Conservation (phyloP, 2,329 filamentous ascomycete genomes). For the Aspergillus calidoustus region DNA sequence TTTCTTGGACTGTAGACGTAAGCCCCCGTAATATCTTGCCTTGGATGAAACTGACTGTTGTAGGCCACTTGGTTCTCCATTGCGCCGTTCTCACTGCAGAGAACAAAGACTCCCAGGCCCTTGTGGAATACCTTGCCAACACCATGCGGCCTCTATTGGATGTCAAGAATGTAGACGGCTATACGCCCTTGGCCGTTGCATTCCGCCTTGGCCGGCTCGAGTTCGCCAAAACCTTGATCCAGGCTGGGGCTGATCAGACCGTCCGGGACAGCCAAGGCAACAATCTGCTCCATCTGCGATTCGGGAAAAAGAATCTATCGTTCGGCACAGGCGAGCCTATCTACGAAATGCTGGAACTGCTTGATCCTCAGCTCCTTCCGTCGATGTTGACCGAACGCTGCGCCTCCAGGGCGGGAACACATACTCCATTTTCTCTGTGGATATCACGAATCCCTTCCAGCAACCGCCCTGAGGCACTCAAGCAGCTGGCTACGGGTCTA, state of each 20-base stretch:
- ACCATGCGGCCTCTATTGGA: constrained; percentile 66
- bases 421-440: constrained; percentile 63
- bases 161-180: constrained; percentile 51
- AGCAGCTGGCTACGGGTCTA: constrained; percentile 8
- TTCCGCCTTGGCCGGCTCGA: constrained; percentile 51
- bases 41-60: background rate
- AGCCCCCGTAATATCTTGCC: constrained; percentile 36
- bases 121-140: constrained; percentile 70
- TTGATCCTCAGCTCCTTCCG: constrained; percentile 49
- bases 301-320: constrained; percentile 27
- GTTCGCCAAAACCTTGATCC: constrained; percentile 63
- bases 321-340: constrained; percentile 54
- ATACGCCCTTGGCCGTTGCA: constrained; percentile 72
- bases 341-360: constrained; percentile 55
- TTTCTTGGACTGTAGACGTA: constrained; percentile 53
- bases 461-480: background rate
- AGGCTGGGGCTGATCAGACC: constrained; percentile 71
- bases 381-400: constrained; percentile 39
- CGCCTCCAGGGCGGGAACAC: constrained; percentile 28
- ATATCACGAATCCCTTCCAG: constrained; percentile 7
- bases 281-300: constrained; percentile 71
- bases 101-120: constrained; percentile 51
- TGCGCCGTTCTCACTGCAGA: constrained; percentile 60
- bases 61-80: constrained; percentile 63
- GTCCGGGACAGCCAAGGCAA: constrained; percentile 63